A percentile compares a stretch with the other conserved stretches of the same genome.
These are phyloP conservation scores for Penicillium atrosanguineum DNA, from an alignment of 495 filamentous ascomycete genomes.

Conservation along the genomic window DNA sequence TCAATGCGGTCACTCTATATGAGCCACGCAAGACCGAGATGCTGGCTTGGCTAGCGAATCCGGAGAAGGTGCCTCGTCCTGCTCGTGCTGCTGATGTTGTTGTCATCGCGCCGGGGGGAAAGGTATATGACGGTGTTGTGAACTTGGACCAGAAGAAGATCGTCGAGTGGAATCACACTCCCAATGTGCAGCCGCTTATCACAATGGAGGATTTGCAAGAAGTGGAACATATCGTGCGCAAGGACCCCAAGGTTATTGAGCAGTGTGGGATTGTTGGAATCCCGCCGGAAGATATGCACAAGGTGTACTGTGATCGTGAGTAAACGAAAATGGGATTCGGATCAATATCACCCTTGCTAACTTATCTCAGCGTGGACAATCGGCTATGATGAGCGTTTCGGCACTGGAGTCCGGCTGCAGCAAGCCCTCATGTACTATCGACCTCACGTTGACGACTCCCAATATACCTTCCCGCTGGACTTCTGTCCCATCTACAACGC, in stretches of 20 bases:
- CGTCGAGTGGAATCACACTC: slow-evolving; percentile 69
- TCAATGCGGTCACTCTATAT: slow-evolving; percentile 85
- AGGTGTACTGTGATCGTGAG: slow-evolving; percentile 87
- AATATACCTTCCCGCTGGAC: slow-evolving; percentile 89
- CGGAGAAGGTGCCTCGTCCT: slow-evolving; percentile 61
- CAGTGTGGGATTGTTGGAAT: slow-evolving; percentile 90
- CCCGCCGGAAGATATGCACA: slow-evolving; percentile 80
- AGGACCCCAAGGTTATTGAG: slow-evolving; percentile 86
- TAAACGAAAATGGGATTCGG: slow-evolving; percentile 8
- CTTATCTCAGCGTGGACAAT: slow-evolving; percentile 78
- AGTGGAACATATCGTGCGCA: slow-evolving; percentile 78
- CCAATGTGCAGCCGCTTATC: slow-evolving; percentile 86
- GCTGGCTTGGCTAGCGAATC: slow-evolving; percentile 73
- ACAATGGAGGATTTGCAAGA: slow-evolving; percentile 92
- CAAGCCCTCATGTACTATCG: slow-evolving; percentile 97
- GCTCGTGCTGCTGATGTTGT: slow-evolving; percentile 78
- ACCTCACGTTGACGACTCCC: slow-evolving; percentile 78
- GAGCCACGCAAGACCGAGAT: slow-evolving; percentile 89
- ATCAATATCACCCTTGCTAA: not conserved
- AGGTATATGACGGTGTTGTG: slow-evolving; percentile 83
- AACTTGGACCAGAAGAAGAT: slow-evolving; percentile 72
- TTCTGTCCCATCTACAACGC: slow-evolving; percentile 93
- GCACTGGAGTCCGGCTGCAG: slow-evolving; percentile 75
- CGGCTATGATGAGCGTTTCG: slow-evolving; percentile 90
- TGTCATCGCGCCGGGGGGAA: slow-evolving; percentile 75